Evolutionary conservation across 352 stramenopile genomes (phyloP), one percentile per base, ranked within the genome.

Genomic region (Globisporangium abappressorium): DNA sequence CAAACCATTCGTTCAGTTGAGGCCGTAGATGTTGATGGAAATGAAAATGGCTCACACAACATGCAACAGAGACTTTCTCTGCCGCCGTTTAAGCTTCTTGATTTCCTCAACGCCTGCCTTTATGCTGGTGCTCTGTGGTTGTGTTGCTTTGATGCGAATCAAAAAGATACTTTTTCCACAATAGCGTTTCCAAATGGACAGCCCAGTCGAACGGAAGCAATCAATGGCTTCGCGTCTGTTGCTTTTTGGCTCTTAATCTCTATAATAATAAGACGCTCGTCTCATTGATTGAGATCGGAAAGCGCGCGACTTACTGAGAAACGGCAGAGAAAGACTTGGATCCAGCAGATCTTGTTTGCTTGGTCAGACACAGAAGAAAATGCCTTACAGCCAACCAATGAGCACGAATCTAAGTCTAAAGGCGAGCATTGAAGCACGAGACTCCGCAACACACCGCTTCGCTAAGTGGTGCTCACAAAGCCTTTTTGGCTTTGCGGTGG

Each of bases 81-180:
- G 15, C 41, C 41, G 15, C 15, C 15, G 20, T 49, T n/a, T n/a
- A 15, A 5, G 7, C 41, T 49, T 49, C 18, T 22, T 49, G 41
- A 49, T 49, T 49, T 22, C 15, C 15, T 15, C 38, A 46, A 20
- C 2, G n/a, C n/a, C 41, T 20, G 30, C 30, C 30, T 33, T 4
- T 4, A 33, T n/a, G 41, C 41, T 20, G 4, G 14, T 20, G 41
- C 41, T n/a, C 18, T 20, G 41, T 20, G 41, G 18, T 47, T 43
- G 38, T 20, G 38, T 3, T 3, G 41, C 22, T n/a, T 49, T 22
- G 41, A n/a, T 49, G 15, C 41, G 41, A 49, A 49, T 49, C 15
- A 49, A 49, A 49, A 49, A 49, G 41, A 49, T 49, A 49, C 41
- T 49, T 49, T 49, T 49, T 49, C 41, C 41, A 49, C 41, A 49